Evolutionary conservation across 208 protist species (phyloP).

Genomic region (Leishmania turanica): DNA sequence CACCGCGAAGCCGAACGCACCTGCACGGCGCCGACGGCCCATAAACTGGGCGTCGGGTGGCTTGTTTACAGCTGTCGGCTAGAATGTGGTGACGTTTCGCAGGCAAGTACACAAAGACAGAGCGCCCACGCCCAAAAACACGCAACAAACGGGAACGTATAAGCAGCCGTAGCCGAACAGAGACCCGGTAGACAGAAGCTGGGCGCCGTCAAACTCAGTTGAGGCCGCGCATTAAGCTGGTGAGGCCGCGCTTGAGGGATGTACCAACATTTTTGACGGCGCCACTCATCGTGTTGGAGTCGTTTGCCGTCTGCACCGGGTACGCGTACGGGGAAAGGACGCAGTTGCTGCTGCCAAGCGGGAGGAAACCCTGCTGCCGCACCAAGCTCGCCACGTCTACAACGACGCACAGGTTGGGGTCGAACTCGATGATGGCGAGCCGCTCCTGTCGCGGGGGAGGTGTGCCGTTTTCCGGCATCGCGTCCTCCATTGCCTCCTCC

Average conservation of each 20-base stretch:
- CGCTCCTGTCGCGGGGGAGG: slow-evolving; percentile 31
- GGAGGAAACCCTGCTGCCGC: slow-evolving; percentile 39
- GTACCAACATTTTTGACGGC: slow-evolving; percentile 62
- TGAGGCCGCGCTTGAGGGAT: slow-evolving; percentile 67
- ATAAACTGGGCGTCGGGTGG: neutral
- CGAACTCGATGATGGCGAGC: slow-evolving; percentile 71
- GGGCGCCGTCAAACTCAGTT: slow-evolving; percentile 31
- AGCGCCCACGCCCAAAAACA: neutral
- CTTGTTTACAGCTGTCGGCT: neutral
- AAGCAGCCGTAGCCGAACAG: neutral
- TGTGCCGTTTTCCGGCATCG: slow-evolving; percentile 21
- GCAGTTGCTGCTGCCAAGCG: slow-evolving; percentile 39
- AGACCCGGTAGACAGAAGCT: neutral
- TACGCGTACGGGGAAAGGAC: slow-evolving; percentile 64
- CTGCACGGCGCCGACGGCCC: neutral
- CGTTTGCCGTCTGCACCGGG: slow-evolving; percentile 41
- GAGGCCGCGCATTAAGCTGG: slow-evolving; percentile 70
- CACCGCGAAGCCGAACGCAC: neutral
- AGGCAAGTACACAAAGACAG: neutral
- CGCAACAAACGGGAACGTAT: neutral
- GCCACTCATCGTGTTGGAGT: slow-evolving; percentile 28
- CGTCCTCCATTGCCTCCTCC: slow-evolving; percentile 11
- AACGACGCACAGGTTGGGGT: slow-evolving; percentile 45
- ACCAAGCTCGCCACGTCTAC: slow-evolving; percentile 53
- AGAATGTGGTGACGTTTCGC: neutral